Percentiles rank a stretch among this genome's conserved stretches.
Evolutionary conservation across 2,329 filamentous ascomycete species (phyloP).

Genomic region (Xylariaceae sp.): DNA sequence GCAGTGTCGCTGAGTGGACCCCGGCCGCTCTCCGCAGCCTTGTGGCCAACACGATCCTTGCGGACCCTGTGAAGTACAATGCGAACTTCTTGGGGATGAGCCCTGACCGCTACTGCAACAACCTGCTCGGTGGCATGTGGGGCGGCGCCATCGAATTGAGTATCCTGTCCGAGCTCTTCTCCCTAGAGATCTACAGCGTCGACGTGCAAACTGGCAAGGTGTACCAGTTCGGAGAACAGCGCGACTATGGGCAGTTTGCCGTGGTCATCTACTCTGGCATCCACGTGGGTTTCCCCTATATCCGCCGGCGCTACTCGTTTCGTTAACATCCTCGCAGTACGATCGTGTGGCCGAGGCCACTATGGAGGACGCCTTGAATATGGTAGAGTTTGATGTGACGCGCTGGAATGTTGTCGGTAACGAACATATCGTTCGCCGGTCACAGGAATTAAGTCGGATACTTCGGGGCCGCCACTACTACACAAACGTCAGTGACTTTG

Average conservation of each 20-base stretch:
- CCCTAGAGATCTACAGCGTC: constrained; percentile 16
- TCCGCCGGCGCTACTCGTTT: not conserved
- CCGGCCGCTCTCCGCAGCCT: constrained; percentile 56
- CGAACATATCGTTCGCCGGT: constrained; percentile 65
- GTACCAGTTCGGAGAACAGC: constrained; percentile 17
- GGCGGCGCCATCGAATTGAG: constrained; percentile 86
- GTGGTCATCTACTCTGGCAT: constrained; percentile 18
- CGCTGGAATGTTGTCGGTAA: constrained; percentile 47
- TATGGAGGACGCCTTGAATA: constrained; percentile 50
- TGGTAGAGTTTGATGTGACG: constrained; percentile 64
- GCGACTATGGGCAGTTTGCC: constrained; percentile 14
- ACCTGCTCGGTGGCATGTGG: constrained; percentile 81
- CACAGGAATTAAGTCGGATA: constrained; percentile 58
- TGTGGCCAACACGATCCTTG: constrained; percentile 72
- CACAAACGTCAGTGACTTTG: constrained; percentile 78
- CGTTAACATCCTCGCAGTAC: constrained; percentile 12
- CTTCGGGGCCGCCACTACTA: constrained; percentile 73
- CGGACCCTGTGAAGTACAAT: constrained; percentile 65
- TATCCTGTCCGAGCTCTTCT: constrained; percentile 57
- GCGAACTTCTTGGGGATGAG: constrained; percentile 70
- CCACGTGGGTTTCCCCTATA: constrained; percentile 8
- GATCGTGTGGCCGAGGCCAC: constrained; percentile 68
- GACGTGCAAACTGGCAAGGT: constrained; percentile 15
- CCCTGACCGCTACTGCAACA: constrained; percentile 70
- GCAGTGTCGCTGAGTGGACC: constrained; percentile 6